Conservation (phyloP, 2,329 filamentous ascomycete species). For the Aureobasidium leucospermi region DNA sequence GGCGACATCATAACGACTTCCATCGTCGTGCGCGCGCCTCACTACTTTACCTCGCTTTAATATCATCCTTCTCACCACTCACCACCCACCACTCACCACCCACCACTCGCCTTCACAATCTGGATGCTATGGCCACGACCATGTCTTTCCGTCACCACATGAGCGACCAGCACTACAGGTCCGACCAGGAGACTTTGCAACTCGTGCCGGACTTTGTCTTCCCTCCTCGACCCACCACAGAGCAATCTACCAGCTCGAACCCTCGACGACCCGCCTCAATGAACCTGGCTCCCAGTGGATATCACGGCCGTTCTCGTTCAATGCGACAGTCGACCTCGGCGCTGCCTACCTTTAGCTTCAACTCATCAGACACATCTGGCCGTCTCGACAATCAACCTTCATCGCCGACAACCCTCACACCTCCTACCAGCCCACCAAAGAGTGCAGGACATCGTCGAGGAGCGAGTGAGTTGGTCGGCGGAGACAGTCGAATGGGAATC, state of each 20-base stretch:
- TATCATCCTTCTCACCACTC: not conserved
- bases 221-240: constrained; percentile 31
- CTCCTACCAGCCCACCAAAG: constrained; percentile 43
- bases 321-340: constrained; percentile 37
- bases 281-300: constrained; percentile 30
- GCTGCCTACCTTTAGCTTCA: constrained; percentile 44
- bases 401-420: constrained; percentile 27
- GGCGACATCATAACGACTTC: not conserved
- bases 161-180: constrained; percentile 8
- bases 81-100: too few relatives aligned
- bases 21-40: constrained; percentile 2
- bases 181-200: constrained; percentile 27
- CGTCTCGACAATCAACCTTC: constrained; percentile 28
- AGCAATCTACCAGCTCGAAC: constrained; percentile 17
- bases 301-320: constrained; percentile 27
- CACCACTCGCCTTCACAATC: not conserved
- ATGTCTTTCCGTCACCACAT: constrained; percentile 6
- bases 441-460: constrained; percentile 63
- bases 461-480: constrained; percentile 81
- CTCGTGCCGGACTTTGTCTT: constrained; percentile 43
- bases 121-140: constrained; percentile 11
- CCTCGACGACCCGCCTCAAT: constrained; percentile 26
- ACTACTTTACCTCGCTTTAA: constrained; percentile 1
- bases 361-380: constrained; percentile 34
- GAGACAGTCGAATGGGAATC: constrained; percentile 47